Evolutionary conservation across 371 early-diverging fungal species (phyloP).

Genomic region (Mucor lusitanicus): DNA sequence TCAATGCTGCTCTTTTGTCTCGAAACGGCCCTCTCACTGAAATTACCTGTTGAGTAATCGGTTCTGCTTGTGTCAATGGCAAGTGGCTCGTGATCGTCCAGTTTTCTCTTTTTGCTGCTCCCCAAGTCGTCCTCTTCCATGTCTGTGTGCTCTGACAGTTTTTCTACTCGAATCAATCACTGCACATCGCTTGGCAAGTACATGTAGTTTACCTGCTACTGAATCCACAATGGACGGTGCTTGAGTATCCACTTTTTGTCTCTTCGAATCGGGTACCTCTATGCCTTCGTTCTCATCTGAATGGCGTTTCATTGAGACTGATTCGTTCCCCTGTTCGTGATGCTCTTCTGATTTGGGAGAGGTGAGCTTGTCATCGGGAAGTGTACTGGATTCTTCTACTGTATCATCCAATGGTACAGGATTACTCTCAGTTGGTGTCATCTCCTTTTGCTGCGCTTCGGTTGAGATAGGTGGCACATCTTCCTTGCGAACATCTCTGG

Average conservation of each 20-base stretch:
- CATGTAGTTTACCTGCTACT: neutral
- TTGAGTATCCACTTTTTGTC: slow-evolving; percentile 1
- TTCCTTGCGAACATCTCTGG: neutral
- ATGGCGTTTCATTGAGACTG: neutral
- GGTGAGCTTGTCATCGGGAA: neutral
- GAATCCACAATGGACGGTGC: neutral
- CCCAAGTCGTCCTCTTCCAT: neutral
- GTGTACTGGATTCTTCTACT: too few relatives aligned
- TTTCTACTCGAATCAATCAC: neutral
- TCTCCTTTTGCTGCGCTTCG: neutral
- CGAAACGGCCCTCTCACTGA: neutral
- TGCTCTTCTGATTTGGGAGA: neutral
- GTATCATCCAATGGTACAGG: neutral
- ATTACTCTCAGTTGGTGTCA: neutral
- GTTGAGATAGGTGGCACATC: neutral
- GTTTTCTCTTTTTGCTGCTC: neutral
- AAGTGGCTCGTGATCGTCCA: slow-evolving; percentile 1
- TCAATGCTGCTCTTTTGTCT: neutral
- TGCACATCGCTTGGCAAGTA: too few relatives aligned
- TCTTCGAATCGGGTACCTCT: neutral
- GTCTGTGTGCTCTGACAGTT: neutral
- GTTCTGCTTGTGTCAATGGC: slow-evolving; percentile 11
- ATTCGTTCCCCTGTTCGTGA: neutral
- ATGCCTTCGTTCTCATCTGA: neutral
- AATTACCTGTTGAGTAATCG: slow-evolving; percentile 24